Conservation (phyloP, 106 monocot species). For the Hemerocallis citrina region DNA sequence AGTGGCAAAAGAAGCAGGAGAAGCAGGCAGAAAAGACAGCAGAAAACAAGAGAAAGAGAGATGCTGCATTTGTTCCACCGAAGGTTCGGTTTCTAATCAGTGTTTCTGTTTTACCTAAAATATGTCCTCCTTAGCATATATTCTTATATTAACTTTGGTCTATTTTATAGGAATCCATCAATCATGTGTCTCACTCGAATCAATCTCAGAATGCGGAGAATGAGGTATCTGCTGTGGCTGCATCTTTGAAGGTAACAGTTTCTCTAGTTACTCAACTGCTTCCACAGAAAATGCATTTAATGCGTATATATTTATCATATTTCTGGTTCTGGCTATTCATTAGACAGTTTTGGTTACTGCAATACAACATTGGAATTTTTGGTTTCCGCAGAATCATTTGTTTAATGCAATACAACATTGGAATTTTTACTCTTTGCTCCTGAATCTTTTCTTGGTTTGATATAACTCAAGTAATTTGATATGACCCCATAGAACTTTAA, state of each 20-base stretch:
- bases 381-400: no score
- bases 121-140: neutral
- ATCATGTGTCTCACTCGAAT: slow-evolving; percentile 16
- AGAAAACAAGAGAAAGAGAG: slow-evolving; percentile 91
- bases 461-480: no score
- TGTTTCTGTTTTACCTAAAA: neutral
- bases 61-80: slow-evolving; percentile 87
- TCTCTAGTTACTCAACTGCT: neutral
- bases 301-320: neutral
- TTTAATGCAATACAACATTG: no score
- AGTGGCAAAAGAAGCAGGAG: slow-evolving; percentile 82
- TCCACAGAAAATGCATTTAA: neutral
- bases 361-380: no score
- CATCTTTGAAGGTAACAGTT: slow-evolving; percentile 63
- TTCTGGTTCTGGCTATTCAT: neutral
- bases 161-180: slow-evolving; percentile 28
- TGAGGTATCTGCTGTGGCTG: slow-evolving; percentile 41
- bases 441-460: no score
- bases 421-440: no score
- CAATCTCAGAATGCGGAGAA: slow-evolving; percentile 19
- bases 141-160: neutral
- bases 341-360: no score
- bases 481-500: no score
- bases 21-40: slow-evolving; percentile 79
- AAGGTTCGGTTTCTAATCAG: slow-evolving; percentile 34